A percentile compares a stretch with the other conserved stretches of the same genome.
These are phyloP conservation scores for Epichloe festucae DNA, from an alignment of 2,329 filamentous ascomycete genomes.

Conservation along the genomic window DNA sequence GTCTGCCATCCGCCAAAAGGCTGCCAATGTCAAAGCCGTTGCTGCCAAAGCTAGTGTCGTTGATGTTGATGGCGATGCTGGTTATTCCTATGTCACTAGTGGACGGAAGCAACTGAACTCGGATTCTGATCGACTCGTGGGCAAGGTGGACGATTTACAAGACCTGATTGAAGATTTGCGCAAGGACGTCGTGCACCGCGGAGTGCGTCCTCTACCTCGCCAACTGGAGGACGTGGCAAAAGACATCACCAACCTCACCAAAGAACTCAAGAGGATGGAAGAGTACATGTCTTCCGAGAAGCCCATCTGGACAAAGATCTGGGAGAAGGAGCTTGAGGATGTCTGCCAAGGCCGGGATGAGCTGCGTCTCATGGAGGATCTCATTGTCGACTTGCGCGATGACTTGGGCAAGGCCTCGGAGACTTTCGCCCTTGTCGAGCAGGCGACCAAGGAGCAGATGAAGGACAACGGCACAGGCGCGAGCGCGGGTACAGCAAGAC, in stretches of 20 bases:
- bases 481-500: constrained; percentile 37
- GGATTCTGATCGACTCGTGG: constrained; percentile 83
- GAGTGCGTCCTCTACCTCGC: constrained; percentile 78
- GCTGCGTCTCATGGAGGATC: constrained; percentile 89
- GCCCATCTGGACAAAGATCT: constrained; percentile 96
- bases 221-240: constrained; percentile 83
- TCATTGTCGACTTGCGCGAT: constrained; percentile 82
- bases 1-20: constrained; percentile 70
- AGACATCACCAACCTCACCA: constrained; percentile 67
- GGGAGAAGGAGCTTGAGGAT: constrained; percentile 93
- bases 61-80: constrained; percentile 61
- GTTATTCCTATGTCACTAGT: constrained; percentile 69
- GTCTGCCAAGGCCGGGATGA: constrained; percentile 94
- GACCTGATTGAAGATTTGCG: constrained; percentile 92
- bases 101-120: constrained; percentile 79
- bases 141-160: constrained; percentile 91
- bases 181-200: constrained; percentile 89
- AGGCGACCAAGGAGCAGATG: constrained; percentile 96
- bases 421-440: constrained; percentile 89
- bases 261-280: constrained; percentile 87
- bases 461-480: constrained; percentile 50
- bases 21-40: constrained; percentile 62
- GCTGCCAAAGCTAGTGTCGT: constrained; percentile 61
- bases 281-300: constrained; percentile 87
- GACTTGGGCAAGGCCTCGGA: constrained; percentile 90